Percentiles rank a stretch among this genome's conserved stretches.
These are phyloP conservation scores for Citropsis articulata DNA, from an alignment of 345 rosid genomes.

Conservation along the genomic window DNA sequence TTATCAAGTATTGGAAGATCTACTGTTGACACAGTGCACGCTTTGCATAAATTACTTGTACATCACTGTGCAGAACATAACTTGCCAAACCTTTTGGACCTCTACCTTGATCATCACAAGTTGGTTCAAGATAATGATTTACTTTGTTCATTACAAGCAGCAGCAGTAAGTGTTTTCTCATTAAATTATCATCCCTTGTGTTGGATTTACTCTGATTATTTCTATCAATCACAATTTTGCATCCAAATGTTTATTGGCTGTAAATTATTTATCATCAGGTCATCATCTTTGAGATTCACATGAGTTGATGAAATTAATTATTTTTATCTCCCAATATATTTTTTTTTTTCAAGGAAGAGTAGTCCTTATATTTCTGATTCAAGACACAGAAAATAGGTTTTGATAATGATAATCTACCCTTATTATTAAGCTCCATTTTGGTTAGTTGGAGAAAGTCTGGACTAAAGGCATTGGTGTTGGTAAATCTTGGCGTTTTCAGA, in stretches of 20 bases:
- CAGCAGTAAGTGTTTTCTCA: slow-evolving; percentile 76
- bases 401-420: neutral
- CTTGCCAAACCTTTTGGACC: slow-evolving; percentile 86
- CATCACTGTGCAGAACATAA: slow-evolving; percentile 61
- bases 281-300: neutral
- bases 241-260: neutral
- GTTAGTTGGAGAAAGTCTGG: neutral
- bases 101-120: slow-evolving; percentile 77
- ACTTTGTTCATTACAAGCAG: slow-evolving; percentile 51
- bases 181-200: slow-evolving; percentile 19
- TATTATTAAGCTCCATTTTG: neutral
- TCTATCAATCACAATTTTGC: neutral
- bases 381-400: neutral
- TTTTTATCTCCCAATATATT: neutral
- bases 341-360: neutral
- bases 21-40: slow-evolving; percentile 38
- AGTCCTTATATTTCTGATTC: neutral
- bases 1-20: slow-evolving; percentile 39
- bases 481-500: neutral
- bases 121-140: slow-evolving; percentile 61
- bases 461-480: neutral
- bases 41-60: slow-evolving; percentile 65
- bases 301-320: neutral
- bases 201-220: slow-evolving; percentile 9
- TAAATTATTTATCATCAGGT: neutral